Evolutionary conservation across 2,329 filamentous ascomycete species (phyloP), one percentile per base, ranked within the genome.

Genomic region (Hymenoscyphus fructigenus): DNA sequence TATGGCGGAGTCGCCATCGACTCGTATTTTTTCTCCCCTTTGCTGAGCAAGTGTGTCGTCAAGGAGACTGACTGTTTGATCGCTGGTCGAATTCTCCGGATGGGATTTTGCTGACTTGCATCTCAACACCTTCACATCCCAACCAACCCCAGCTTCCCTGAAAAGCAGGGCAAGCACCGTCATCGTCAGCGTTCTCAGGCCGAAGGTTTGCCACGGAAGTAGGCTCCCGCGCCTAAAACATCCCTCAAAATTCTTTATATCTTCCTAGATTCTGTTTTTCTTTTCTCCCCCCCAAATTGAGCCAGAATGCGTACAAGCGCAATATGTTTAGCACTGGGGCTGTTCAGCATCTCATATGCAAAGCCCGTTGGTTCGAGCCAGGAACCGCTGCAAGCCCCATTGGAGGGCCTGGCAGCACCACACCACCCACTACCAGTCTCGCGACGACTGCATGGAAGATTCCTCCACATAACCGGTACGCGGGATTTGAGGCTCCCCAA

Each of bases 401-500:
- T 73, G 72, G 71, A 70, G 68, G 71, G 69, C 65, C 68, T 68
- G 44, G 61, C 56, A 67, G 44, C 59, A 59, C 26, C 66, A 69
- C 65, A 60, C 63, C 68, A 68, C 61, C 65, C 63, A 26, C 44
- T 34, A 23, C 62, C 64, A 47, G 63, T 67, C 34, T 63, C 70
- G 41, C 66, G 69, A 67, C 83, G 81, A 72, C 79, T 92, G 72
- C 84, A 85, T 69, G 92, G 92, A 69, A 87, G 86, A 75, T 96
- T 96, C 80, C 83, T 96, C 75, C 92, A 96, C 78, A 91, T 96
- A 71, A 95, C 92, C 79, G 93, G 92, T 94, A 80, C 67, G 83
- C 53, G 60, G 67, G 62, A 59, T 59, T 57, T 32, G 28, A 57
- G 26, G 14, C 55, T 34, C 26, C 29, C 26, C 55, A n/a, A 12